phyloP scores from a whole-genome alignment of 139 green algal genomes.

The Haematococcus sp. region DNA sequence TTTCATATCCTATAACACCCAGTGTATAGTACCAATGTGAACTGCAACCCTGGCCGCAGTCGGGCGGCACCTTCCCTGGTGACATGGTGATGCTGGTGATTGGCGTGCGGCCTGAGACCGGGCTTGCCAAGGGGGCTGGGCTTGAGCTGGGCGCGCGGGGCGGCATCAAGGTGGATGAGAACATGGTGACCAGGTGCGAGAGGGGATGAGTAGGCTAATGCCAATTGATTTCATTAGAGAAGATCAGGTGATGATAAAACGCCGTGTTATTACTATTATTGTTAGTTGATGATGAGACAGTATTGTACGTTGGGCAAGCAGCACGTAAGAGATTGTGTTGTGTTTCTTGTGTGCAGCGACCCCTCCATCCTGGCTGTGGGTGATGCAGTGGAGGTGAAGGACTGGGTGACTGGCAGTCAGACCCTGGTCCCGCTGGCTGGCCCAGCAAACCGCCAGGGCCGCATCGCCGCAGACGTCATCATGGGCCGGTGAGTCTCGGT shows the following conservation, averaged over 20 bases:
- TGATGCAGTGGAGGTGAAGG: too few species aligned
- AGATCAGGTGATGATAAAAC: background rate
- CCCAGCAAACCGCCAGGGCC: too few species aligned
- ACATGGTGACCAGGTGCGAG: slow-evolving; percentile 38
- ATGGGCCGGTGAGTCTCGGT: too few species aligned
- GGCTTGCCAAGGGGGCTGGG: slow-evolving; percentile 35
- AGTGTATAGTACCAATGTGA: too few species aligned
- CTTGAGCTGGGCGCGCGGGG: slow-evolving; percentile 41
- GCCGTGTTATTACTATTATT: too few species aligned
- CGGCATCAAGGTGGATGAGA: slow-evolving; percentile 49
- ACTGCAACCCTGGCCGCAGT: too few species aligned
- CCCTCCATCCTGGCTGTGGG: too few species aligned
- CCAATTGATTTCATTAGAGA: background rate
- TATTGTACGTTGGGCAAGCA: background rate
- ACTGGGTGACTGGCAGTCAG: too few species aligned
- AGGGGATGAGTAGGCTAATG: slow-evolving; percentile 9
- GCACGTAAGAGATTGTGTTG: too few species aligned
- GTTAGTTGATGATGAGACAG: background rate
- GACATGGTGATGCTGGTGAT: slow-evolving; percentile 56
- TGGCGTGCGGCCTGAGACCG: slow-evolving; percentile 40
- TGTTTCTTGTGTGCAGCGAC: slow-evolving; percentile 12
- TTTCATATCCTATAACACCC: too few species aligned
- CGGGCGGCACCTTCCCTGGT: slow-evolving; percentile 8
- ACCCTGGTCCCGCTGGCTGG: too few species aligned
- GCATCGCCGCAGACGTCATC: too few species aligned